Evolutionary conservation across 1,139 yeast genomes (phyloP), one percentile per base, ranked within the genome.

Genomic region (Kodamaea fungicola): DNA sequence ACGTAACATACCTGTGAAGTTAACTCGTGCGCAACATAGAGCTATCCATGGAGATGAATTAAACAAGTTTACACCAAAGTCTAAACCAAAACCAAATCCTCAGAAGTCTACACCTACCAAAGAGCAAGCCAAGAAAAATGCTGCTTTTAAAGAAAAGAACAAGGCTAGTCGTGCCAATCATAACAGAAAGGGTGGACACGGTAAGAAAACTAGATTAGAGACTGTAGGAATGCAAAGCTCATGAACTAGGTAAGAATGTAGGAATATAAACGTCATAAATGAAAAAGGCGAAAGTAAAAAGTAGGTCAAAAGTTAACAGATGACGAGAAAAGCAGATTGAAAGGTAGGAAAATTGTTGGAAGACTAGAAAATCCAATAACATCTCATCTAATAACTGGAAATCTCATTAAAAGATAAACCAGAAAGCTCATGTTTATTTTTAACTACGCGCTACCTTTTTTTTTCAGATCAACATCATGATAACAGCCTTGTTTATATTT

Each of bases 401-500:
- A n/a, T n/a, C n/a, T n/a, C n/a, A n/a, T n/a, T n/a, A n/a, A n/a
- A n/a, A n/a, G n/a, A n/a, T n/a, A n/a, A n/a, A n/a, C n/a, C n/a
- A n/a, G n/a, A n/a, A n/a, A n/a, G n/a, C n/a, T n/a, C n/a, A n/a
- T n/a, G n/a, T 16, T 16, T 16, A 16, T 16, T 16, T 16, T 16
- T 16, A 16, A 16, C 19, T 16, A 16, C 19, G 19, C 19, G 19
- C 19, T 16, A 16, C 19, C 19, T 16, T 16, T 16, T 16, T 16
- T 16, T 16, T 16, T 16, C 19, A 16, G 19, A 16, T 16, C 19
- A 16, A 16, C 19, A 16, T 16, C 19, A 87, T 87, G 96, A 82
- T 88, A 44, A 76, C 86, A 32, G 96, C 90, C 0, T 58, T 90
- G 16, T 80, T 90, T 50, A 68, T 92, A 19, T 86, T 76, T 64